phyloP scores from a whole-genome alignment of 2,329 filamentous ascomycete species.

The Fusarium decemcellulare region DNA sequence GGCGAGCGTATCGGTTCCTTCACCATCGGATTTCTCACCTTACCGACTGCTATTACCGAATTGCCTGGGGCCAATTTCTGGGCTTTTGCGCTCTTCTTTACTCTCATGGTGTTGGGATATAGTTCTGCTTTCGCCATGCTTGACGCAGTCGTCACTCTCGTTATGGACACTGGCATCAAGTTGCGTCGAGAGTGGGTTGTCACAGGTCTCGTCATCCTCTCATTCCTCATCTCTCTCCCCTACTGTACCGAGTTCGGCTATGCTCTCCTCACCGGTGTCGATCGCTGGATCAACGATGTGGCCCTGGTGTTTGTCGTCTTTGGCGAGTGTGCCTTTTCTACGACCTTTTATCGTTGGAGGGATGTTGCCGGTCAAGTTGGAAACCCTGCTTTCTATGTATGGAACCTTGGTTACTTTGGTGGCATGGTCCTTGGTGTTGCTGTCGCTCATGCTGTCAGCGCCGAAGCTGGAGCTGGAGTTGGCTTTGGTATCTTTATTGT shows the following conservation, averaged over 20 bases:
- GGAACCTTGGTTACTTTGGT: constrained; percentile 67
- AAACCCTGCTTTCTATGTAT: constrained; percentile 57
- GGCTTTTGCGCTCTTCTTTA: constrained; percentile 72
- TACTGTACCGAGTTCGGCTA: constrained; percentile 73
- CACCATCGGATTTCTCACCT: constrained; percentile 70
- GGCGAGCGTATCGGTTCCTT: constrained; percentile 65
- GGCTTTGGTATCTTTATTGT: constrained; percentile 67
- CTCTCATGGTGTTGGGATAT: constrained; percentile 70
- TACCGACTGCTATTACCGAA: constrained; percentile 68
- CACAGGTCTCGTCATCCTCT: constrained; percentile 62
- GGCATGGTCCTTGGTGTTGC: constrained; percentile 66
- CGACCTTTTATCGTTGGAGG: constrained; percentile 66
- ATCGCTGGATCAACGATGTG: constrained; percentile 70
- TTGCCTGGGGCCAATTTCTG: constrained; percentile 72
- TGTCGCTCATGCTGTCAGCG: constrained; percentile 62
- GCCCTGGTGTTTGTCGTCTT: constrained; percentile 68
- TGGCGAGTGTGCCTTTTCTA: constrained; percentile 66
- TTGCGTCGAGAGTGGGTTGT: constrained; percentile 61
- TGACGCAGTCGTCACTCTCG: constrained; percentile 67
- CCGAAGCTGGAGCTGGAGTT: constrained; percentile 62
- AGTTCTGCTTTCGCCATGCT: constrained; percentile 73
- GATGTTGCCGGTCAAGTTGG: constrained; percentile 62
- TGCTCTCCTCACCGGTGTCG: constrained; percentile 67
- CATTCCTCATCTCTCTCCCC: constrained; percentile 67
- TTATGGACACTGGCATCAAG: constrained; percentile 63